Percentiles rank a stretch among this genome's conserved stretches.
Evolutionary conservation across 306 rosid genomes (phyloP).

Genomic region (Casuarina equisetifolia): DNA sequence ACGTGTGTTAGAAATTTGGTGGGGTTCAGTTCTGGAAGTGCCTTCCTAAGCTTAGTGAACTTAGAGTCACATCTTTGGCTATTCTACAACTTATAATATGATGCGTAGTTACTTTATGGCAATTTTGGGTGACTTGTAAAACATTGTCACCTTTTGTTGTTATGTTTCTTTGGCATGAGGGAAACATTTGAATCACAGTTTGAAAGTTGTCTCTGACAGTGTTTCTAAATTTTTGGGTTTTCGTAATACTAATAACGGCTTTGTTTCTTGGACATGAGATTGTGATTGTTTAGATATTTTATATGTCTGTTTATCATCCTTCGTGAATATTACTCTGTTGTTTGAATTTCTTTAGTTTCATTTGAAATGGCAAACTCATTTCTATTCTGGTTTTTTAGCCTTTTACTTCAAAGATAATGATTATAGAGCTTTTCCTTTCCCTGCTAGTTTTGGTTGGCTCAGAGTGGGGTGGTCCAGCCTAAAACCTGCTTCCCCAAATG

Average conservation of each 20-base stretch:
- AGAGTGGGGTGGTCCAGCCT: neutral
- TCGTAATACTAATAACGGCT: neutral
- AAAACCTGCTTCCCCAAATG: neutral
- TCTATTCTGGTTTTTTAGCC: neutral
- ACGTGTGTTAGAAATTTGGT: too few species aligned
- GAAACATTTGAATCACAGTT: neutral
- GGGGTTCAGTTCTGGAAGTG: neutral
- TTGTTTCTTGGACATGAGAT: neutral
- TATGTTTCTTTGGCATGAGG: neutral
- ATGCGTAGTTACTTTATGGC: neutral
- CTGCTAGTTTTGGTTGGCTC: neutral
- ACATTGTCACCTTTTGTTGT: neutral
- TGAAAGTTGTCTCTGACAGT: neutral
- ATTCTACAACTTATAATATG: neutral
- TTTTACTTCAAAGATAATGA: too few species aligned
- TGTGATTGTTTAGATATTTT: neutral
- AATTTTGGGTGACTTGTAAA: neutral
- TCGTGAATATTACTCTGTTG: neutral
- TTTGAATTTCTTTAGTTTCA: neutral
- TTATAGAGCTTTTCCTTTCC: too few species aligned
- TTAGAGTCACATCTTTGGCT: slow-evolving; percentile 3
- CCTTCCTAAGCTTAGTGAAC: neutral
- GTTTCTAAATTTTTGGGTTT: neutral
- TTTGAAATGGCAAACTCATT: neutral
- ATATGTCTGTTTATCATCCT: neutral